Conservation (phyloP, 257 asterid species). For the Solanum tacnaense region DNA sequence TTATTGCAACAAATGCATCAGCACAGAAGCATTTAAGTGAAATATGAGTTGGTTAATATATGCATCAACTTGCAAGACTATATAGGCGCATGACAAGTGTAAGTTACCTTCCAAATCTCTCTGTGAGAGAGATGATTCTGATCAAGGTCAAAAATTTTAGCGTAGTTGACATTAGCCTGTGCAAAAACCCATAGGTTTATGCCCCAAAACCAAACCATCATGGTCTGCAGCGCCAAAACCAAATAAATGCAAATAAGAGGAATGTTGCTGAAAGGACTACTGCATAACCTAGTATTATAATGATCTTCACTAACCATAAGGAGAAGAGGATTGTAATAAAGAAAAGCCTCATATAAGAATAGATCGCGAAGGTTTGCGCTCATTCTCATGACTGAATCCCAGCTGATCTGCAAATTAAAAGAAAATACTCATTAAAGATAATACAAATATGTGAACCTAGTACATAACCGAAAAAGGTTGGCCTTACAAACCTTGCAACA, state of each 20-base stretch:
- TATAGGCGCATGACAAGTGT: not conserved
- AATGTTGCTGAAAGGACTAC: not conserved
- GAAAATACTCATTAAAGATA: conserved; percentile 1
- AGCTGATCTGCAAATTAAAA: conserved; percentile 62
- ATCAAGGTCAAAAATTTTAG: conserved; percentile 89
- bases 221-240: conserved; percentile 50
- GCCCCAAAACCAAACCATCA: conserved; percentile 99
- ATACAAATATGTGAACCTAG: not conserved
- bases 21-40: not conserved
- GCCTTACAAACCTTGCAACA: conserved; percentile 82
- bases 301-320: conserved; percentile 74
- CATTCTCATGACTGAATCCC: conserved; percentile 99
- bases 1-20: not conserved
- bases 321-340: conserved; percentile 94
- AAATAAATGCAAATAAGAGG: conserved; percentile 9
- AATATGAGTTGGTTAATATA: not conserved
- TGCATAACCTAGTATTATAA: not conserved
- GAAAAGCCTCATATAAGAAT: conserved; percentile 91
- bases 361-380: conserved; percentile 81
- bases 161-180: conserved; percentile 62
- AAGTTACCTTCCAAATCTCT: conserved; percentile 92
- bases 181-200: conserved; percentile 83
- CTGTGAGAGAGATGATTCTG: conserved; percentile 83
- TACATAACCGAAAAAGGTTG: not conserved
- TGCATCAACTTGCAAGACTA: not conserved